Evolutionary conservation across 148 eudicot species (phyloP), one percentile per base, ranked within the genome.

Genomic region (Gaultheria prostrata): DNA sequence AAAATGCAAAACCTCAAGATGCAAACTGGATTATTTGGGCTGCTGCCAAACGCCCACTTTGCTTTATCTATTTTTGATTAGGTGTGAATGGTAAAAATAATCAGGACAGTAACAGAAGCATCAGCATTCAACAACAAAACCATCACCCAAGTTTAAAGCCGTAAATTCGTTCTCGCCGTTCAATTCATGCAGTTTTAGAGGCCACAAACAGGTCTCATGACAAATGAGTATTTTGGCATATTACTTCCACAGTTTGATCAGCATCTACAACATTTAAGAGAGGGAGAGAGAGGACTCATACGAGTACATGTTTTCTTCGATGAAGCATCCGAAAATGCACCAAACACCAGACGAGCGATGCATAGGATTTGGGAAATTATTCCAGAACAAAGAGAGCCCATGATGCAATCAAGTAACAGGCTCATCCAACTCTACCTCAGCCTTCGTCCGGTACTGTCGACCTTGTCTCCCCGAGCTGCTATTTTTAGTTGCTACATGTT

Each of bases 401-500:
- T 1, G 43, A 15, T 48, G 17, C 33, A 61, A 86, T 89, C 85
- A 89, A 79, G 85, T 50, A 79, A 54, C 82, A 48, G 82, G 83
- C 51, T 88, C 86, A 45, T 88, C 86, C 20, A 57, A 53, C 67
- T 81, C 84, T 57, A 30, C 28, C 32, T 67, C 79, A 70, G 26
- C 77, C 87, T 89, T 94, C 49, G 91, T 59, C 76, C 98, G 93
- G 87, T 93, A 94, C 59, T 77, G 85, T 49, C 96, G 94, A 82
- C 88, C 83, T 76, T 87, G 50, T 86, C 85, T 90, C 77, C 67
- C 86, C 49, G 76, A 83, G 87, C 80, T 86, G 24, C 82, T 84
- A 76, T 45, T 80, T 74, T 61, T 84, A 46, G 65, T 65, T 49
- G 61, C 82, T 77, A 84, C 77, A 21, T 69, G 57, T 80, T 79